Conservation (phyloP, 192 early-diverging fungal species). For the Paraglomus brasilianum region DNA sequence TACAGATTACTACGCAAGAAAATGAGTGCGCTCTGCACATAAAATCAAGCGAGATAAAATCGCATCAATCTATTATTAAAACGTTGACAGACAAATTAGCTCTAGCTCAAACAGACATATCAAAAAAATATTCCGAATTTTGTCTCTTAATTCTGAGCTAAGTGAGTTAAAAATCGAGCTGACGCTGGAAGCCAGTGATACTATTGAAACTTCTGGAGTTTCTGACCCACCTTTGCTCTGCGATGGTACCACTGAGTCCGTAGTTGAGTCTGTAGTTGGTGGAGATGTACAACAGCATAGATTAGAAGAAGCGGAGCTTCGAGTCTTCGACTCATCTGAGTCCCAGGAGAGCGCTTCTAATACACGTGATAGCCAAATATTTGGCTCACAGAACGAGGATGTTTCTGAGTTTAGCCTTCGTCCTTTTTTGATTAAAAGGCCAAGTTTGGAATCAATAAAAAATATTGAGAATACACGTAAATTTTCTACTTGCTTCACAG, state of each 20-base stretch:
- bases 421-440: not conserved
- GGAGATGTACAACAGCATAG: not conserved
- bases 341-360: not conserved
- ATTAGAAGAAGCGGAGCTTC: not conserved
- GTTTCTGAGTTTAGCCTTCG: not conserved
- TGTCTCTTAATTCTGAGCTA: too few species aligned
- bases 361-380: not conserved
- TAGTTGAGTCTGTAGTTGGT: slow-evolving; percentile 13
- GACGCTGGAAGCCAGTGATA: too few species aligned
- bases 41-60: too few species aligned
- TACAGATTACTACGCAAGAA: not conserved
- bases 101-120: too few species aligned
- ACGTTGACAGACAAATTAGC: too few species aligned
- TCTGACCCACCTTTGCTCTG: not conserved
- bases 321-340: not conserved
- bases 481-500: not conserved
- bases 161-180: too few species aligned
- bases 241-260: not conserved
- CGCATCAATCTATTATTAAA: slow-evolving; percentile 18
- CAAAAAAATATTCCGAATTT: too few species aligned
- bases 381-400: not conserved
- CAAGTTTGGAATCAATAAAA: not conserved
- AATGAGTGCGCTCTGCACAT: not conserved
- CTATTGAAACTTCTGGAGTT: too few species aligned
- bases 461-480: not conserved